phyloP scores from a whole-genome alignment of 2,329 filamentous ascomycete genomes.

The Raffaelea arxii region DNA sequence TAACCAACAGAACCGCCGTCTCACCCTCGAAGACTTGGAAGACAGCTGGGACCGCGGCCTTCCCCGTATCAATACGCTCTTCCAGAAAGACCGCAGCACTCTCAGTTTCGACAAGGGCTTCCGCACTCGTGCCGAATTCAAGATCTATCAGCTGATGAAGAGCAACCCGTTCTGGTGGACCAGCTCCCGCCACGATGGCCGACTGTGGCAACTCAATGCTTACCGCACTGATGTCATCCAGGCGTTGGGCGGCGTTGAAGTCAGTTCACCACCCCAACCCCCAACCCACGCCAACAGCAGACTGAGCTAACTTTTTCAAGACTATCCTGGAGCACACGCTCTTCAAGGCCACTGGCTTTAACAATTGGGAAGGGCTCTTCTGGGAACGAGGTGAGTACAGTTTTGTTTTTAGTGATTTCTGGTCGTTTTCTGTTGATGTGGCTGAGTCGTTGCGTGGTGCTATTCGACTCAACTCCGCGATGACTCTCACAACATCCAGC shows the following conservation, averaged over 20 bases:
- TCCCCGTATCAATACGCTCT: constrained; percentile 94
- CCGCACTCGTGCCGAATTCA: constrained; percentile 90
- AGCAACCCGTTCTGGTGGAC: constrained; percentile 99
- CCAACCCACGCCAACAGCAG: no score
- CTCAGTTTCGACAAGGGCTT: constrained; percentile 98
- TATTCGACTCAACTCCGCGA: no score
- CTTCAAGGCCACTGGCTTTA: constrained; percentile 95
- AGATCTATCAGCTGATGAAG: constrained; percentile 98
- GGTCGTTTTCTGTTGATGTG: no score
- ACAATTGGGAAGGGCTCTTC: constrained; percentile 93
- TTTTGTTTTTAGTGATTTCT: no score
- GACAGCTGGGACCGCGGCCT: constrained; percentile 98
- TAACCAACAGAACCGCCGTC: constrained; percentile 88
- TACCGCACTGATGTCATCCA: constrained; percentile 94
- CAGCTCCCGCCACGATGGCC: constrained; percentile 91
- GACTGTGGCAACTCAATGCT: constrained; percentile 89
- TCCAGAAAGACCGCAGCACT: constrained; percentile 96
- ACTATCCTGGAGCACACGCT: constrained; percentile 94
- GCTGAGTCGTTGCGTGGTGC: no score
- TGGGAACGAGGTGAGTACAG: no score
- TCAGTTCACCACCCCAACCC: no score
- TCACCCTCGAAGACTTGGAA: constrained; percentile 92
- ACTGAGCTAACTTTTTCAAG: no score
- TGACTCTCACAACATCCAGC: no score
- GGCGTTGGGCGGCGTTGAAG: constrained; percentile 90